Evolutionary conservation across 345 rosid species (phyloP), one percentile per base, ranked within the genome.

Genomic region (Populus alba): DNA sequence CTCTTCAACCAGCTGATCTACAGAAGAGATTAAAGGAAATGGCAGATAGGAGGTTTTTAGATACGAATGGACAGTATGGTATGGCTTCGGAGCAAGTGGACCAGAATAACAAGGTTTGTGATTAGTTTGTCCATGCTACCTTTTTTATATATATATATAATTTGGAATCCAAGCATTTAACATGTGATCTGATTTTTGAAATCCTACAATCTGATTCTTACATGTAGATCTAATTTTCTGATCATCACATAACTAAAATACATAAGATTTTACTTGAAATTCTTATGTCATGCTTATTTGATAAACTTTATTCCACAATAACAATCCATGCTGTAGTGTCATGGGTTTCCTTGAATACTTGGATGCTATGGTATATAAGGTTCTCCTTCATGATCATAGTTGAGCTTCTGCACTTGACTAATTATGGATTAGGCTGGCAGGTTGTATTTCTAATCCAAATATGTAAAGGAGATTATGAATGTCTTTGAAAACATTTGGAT

Each of bases 41-140:
- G 85, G 97, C 97, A 12, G 95, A 95, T 87, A 91, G 91, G 86
- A 92, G 92, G 85, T 94, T 95, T 81, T 39, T 87, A 67, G 94
- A 89, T 76, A 62, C 85, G 55, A 85, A 78, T 72, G 89, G 87
- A 77, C 88, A 80, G 63, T 75, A 81, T 80, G 81, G 76, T 62
- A 45, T 85, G 77, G 69, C 82, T 11, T 79, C 91, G 43, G 89
- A 82, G 38, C 85, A 78, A 82, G 75, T 29, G 27, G 82, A 78
- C 43, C 82, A 61, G 37, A 85, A 70, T 66, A 80, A 86, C 73
- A 86, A 81, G 92, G 92, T 89, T 71, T 70, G 80, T 70, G 70
- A 70, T 55, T 57, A 71, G 59, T 37, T 68, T 75, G 10, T 67
- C 51, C 8, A 31, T 75, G 27, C 69, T 61, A 12, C 23, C n/a